Conservation (phyloP, 108 stramenopile species). For the Nannochloropsis oceanica region DNA sequence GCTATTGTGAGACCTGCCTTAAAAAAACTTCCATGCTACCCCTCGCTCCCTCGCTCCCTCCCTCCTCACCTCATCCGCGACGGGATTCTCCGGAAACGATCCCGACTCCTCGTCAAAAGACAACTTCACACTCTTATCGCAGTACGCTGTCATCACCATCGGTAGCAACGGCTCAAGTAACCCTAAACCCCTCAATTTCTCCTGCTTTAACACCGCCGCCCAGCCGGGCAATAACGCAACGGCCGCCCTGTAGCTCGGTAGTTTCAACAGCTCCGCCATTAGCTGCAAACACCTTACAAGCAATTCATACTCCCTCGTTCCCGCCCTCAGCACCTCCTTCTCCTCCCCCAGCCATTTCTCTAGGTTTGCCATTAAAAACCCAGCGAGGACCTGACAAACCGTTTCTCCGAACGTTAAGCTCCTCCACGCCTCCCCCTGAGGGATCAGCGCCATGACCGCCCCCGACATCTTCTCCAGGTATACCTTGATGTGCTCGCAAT, state of each 20-base stretch:
- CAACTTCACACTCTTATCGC: neutral
- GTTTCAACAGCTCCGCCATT: neutral
- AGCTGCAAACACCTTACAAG: neutral
- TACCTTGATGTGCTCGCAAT: neutral
- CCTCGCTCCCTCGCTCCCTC: neutral
- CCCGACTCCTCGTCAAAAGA: neutral
- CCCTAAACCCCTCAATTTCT: neutral
- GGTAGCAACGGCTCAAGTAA: neutral
- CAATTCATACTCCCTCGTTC: neutral
- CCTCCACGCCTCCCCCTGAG: neutral
- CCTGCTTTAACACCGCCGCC: neutral
- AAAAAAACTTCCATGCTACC: neutral
- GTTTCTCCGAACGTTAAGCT: neutral
- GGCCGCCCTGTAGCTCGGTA: neutral
- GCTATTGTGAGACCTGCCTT: no score
- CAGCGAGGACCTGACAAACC: neutral
- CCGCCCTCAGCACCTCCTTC: neutral
- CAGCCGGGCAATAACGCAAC: neutral
- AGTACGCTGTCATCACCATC: neutral
- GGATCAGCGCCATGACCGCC: neutral
- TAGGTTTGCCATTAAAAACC: neutral
- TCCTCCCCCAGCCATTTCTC: neutral
- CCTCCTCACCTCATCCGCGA: neutral
- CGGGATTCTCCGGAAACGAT: neutral
- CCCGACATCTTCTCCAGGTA: neutral